Evolutionary conservation across 768 basidiomycete species (phyloP), one percentile per base, ranked within the genome.

Genomic region (Suillus hirtellus): DNA sequence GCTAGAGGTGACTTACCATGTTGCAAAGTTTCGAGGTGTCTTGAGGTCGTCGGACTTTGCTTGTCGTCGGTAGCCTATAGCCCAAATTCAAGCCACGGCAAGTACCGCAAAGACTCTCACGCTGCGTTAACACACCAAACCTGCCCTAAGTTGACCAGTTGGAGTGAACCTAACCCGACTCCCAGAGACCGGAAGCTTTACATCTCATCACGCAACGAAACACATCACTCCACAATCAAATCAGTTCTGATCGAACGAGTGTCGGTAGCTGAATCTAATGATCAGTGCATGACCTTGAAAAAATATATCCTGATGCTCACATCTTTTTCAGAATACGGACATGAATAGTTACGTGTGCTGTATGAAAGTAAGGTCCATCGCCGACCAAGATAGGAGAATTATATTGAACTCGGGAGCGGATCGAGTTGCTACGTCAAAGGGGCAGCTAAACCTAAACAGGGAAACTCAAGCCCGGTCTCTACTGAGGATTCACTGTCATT

Each of bases 1-100:
- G 40, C 62, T 38, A 50, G 61, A n/a, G 24, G 31, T 37, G 59
- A 60, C 74, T 77, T 62, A 75, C 74, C 74, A 75, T 75, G 59
- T 64, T 77, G 59, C 60, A 65, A 50, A 49, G 56, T 71, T 54
- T 59, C 61, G 59, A 44, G 63, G 40, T 68, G 67, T 73, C 68
- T 67, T 61, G 71, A 69, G 53, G 66, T 59, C n/a, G 61, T 68
- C 60, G 43, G 59, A 65, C 65, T 66, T 71, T 59, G 60, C 63
- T 64, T 52, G 35, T 64, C 21, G 49, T 73, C 66, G 55, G 24
- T 59, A 46, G 55, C 31, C 9, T 55, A 38, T 53, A 62, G 37
- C 52, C 12, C 52, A 40, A 59, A 44, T 42, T 56, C 60, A 52
- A 50, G 38, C 21, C 2, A 66, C 72, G 74, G 75, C 63, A 68